Conservation (phyloP, 208 protist species). For the Tritrichomonas musculus region DNA sequence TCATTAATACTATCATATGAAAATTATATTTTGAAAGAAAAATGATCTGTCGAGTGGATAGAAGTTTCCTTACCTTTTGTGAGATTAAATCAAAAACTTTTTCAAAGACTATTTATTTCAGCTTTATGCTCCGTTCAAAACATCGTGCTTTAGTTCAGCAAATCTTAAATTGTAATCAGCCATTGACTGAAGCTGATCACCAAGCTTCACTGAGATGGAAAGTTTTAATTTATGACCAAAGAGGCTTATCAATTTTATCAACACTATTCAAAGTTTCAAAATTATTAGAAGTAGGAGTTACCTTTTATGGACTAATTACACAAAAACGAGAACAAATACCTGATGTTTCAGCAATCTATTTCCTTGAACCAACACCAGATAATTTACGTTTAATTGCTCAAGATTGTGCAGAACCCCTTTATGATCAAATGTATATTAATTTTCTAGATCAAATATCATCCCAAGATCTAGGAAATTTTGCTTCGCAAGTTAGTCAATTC, state of each 20-base stretch:
- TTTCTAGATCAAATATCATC: neutral
- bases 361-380: neutral
- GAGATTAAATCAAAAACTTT: too few relatives aligned
- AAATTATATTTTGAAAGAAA: too few relatives aligned
- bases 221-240: neutral
- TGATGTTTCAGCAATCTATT: neutral
- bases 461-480: neutral
- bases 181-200: neutral
- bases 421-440: neutral
- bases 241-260: neutral
- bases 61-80: too few relatives aligned
- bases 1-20: too few relatives aligned
- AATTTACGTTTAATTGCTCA: neutral
- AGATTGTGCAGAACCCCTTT: neutral
- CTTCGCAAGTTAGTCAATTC: neutral
- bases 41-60: too few relatives aligned
- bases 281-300: constrained; percentile 2
- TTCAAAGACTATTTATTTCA: too few relatives aligned
- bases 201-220: neutral
- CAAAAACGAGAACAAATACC: neutral
- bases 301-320: neutral
- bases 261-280: neutral
- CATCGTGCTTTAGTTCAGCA: neutral
- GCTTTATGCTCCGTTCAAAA: neutral
- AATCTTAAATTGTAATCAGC: neutral